Evolutionary conservation across 2,329 filamentous ascomycete species (phyloP).

Genomic region (Rugonectria rugulosa): DNA sequence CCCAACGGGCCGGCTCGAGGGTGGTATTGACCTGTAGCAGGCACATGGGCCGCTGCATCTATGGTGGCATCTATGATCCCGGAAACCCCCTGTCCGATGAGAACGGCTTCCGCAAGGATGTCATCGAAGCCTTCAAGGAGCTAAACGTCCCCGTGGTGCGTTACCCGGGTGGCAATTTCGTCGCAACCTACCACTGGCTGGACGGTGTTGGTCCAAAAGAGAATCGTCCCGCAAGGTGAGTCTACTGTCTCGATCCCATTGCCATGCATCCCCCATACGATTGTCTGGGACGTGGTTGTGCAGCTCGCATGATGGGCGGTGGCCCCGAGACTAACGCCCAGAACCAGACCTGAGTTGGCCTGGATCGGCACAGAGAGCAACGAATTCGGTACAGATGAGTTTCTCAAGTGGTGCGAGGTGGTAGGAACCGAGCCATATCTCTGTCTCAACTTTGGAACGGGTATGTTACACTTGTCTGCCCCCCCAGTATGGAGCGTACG

Average conservation of each 20-base stretch:
- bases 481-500: neutral
- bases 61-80: constrained; percentile 85
- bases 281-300: neutral
- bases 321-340: neutral
- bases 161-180: constrained; percentile 86
- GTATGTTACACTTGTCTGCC: constrained; percentile 39
- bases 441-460: constrained; percentile 82
- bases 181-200: constrained; percentile 85
- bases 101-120: constrained; percentile 80
- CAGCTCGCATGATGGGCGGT: neutral
- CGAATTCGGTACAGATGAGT: constrained; percentile 85
- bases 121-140: constrained; percentile 76
- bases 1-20: constrained; percentile 3
- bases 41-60: constrained; percentile 90
- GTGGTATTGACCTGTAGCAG: constrained; percentile 48
- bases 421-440: constrained; percentile 82
- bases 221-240: constrained; percentile 62
- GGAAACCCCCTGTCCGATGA: constrained; percentile 75
- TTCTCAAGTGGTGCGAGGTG: constrained; percentile 79
- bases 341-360: constrained; percentile 69
- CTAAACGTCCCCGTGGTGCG: constrained; percentile 79
- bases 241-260: neutral
- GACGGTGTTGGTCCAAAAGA: constrained; percentile 81
- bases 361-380: constrained; percentile 82
- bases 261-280: neutral